Evolutionary conservation across 495 filamentous ascomycete genomes (phyloP).

Genomic region (Cercophora newfieldiana): DNA sequence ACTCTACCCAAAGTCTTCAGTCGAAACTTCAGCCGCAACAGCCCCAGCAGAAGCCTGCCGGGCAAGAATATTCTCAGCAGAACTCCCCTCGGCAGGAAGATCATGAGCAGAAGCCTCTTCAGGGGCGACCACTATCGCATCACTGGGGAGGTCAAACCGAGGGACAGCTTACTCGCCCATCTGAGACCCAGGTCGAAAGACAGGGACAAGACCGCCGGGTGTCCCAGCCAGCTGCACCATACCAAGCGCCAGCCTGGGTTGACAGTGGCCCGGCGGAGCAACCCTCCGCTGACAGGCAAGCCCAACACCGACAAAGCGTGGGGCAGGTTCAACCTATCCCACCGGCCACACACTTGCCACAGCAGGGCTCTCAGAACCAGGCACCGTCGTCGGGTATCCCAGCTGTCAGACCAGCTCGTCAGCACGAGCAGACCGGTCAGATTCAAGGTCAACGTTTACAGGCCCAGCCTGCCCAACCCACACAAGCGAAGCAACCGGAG

Average conservation of each 20-base stretch:
- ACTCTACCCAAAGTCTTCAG: neutral
- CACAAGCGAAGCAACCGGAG: no score
- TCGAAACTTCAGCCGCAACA: neutral
- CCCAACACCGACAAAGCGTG: neutral
- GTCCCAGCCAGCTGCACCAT: neutral
- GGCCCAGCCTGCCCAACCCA: no score
- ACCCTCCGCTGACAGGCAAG: neutral
- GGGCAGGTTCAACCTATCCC: neutral
- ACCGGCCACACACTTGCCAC: neutral
- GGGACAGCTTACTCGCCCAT: neutral
- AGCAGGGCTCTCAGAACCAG: neutral
- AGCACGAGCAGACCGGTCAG: neutral
- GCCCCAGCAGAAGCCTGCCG: neutral
- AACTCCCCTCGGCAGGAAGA: neutral
- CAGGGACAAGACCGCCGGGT: neutral
- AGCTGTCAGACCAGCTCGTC: neutral
- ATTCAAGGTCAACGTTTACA: no score
- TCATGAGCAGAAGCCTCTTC: neutral
- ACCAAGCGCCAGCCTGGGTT: neutral
- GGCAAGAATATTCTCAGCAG: neutral
- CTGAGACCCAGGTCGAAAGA: neutral
- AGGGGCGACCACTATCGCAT: neutral
- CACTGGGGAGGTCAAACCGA: neutral
- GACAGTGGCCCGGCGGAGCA: neutral
- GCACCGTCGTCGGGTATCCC: neutral